These are phyloP conservation scores for Metarhizium sp. DNA, from an alignment of 2,329 filamentous ascomycete genomes.

Conservation along the genomic window DNA sequence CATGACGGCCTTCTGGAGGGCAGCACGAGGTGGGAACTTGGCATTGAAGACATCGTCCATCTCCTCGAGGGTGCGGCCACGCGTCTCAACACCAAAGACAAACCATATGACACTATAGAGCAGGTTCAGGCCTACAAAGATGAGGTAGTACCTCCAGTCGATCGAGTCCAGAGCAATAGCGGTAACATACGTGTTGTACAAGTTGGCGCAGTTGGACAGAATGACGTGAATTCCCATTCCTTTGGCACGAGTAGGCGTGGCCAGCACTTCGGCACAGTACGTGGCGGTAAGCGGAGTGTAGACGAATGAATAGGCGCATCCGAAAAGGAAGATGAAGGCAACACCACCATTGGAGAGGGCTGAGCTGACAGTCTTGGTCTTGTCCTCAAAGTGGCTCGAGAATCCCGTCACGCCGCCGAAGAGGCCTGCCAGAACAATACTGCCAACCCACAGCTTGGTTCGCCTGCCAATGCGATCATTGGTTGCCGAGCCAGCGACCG, in stretches of 20 bases:
- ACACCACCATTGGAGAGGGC: conserved; percentile 33
- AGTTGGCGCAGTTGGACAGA: conserved; percentile 20
- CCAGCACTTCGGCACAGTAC: conserved; percentile 24
- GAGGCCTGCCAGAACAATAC: conserved; percentile 35
- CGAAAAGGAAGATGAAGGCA: conserved; percentile 44
- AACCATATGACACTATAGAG: conserved; percentile 19
- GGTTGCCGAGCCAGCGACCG: conserved; percentile 22
- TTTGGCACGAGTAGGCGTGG: conserved; percentile 23
- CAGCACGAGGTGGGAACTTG: conserved; percentile 26
- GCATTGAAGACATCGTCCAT: conserved; percentile 31
- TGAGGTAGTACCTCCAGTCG: conserved; percentile 21
- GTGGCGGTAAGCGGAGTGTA: conserved; percentile 36
- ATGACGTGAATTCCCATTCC: conserved; percentile 23
- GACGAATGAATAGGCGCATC: conserved; percentile 40
- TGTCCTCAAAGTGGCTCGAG: conserved; percentile 29
- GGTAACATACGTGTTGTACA: conserved; percentile 23
- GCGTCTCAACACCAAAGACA: conserved; percentile 20
- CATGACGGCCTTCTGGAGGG: conserved; percentile 22
- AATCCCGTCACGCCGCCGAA: conserved; percentile 37
- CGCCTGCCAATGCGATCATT: conserved; percentile 23
- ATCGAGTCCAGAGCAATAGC: conserved; percentile 20
- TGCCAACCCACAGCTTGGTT: conserved; percentile 39
- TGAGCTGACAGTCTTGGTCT: conserved; percentile 20
- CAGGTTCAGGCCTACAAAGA: conserved; percentile 21
- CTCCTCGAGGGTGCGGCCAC: conserved; percentile 31